A percentile compares a stretch with the other conserved stretches of the same genome.
Evolutionary conservation across 2,329 filamentous ascomycete species (phyloP).

Genomic region (Fusarium xylarioides): DNA sequence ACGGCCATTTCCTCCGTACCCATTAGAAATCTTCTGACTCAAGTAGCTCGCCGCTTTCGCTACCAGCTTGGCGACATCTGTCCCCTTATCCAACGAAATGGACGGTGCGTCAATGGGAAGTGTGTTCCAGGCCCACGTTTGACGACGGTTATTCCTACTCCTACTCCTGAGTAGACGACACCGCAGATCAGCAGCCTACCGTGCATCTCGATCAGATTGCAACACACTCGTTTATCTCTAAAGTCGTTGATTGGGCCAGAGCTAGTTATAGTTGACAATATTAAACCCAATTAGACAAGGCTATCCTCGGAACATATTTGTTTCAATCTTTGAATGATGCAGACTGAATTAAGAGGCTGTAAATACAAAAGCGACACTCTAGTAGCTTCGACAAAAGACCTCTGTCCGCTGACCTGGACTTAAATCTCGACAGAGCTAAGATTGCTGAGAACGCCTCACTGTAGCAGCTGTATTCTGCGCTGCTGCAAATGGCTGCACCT

Average conservation of each 20-base stretch:
- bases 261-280: not conserved
- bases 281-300: not conserved
- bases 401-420: not conserved
- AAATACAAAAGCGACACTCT: rapidly evolving
- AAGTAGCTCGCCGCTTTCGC: not conserved
- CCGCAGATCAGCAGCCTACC: not conserved
- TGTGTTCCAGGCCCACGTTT: not conserved
- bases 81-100: not conserved
- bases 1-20: not conserved
- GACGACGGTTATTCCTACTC: not conserved
- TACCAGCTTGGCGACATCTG: not conserved
- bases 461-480: not conserved
- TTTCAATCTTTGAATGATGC: too few species aligned
- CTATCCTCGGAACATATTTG: not conserved
- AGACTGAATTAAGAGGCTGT: too few species aligned
- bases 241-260: not conserved
- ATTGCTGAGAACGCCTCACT: not conserved
- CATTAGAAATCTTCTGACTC: not conserved
- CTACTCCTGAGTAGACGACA: not conserved
- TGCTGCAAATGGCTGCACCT: not conserved
- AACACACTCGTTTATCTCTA: not conserved
- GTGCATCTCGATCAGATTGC: rapidly evolving
- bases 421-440: not conserved
- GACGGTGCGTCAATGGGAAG: not conserved
- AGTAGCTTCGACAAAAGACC: rapidly evolving